These are phyloP conservation scores for Starmerella powellii DNA, from an alignment of 805 yeast species.

Conservation along the genomic window DNA sequence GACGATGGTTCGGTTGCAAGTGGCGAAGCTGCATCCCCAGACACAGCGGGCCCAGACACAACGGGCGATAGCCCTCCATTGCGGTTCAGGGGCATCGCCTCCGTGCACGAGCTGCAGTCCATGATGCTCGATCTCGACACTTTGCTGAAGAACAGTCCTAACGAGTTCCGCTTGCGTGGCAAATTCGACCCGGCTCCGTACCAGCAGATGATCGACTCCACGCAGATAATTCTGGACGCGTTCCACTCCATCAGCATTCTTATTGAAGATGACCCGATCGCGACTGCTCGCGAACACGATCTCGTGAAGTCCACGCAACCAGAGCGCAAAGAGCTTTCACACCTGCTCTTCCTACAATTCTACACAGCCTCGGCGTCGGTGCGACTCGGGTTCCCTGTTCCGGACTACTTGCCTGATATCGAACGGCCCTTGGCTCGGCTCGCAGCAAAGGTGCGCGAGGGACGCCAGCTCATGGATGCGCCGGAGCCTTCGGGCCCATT, in stretches of 20 bases:
- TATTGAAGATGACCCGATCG: slow-evolving; percentile 47
- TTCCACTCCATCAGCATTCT: slow-evolving; percentile 61
- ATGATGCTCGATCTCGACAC: slow-evolving; percentile 50
- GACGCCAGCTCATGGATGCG: slow-evolving; percentile 30
- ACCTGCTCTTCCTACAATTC: slow-evolving; percentile 59
- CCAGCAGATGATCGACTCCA: slow-evolving; percentile 39
- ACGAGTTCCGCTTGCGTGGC: slow-evolving; percentile 65
- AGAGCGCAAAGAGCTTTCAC: slow-evolving; percentile 59
- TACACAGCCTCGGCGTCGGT: slow-evolving; percentile 56
- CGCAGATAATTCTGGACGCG: slow-evolving; percentile 59
- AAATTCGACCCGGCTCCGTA: slow-evolving; percentile 48
- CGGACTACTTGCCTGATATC: slow-evolving; percentile 64
- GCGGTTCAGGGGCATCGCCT: slow-evolving; percentile 24
- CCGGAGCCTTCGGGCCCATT: slow-evolving; percentile 23
- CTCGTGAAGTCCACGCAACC: slow-evolving; percentile 39
- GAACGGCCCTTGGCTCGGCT: slow-evolving; percentile 61
- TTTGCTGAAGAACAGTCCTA: slow-evolving; percentile 56
- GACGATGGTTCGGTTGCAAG: too few species aligned
- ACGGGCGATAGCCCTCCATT: too few species aligned
- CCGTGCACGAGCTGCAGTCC: slow-evolving; percentile 36
- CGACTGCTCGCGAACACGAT: slow-evolving; percentile 42
- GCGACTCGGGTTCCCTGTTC: slow-evolving; percentile 63
- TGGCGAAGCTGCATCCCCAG: too few species aligned
- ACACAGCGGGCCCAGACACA: too few species aligned
- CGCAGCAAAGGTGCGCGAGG: slow-evolving; percentile 48